Percentiles rank a stretch among this genome's conserved stretches.
These are phyloP conservation scores for Puccinellia tenuiflora DNA, from an alignment of 176 grass and related monocot species.

Conservation along the genomic window DNA sequence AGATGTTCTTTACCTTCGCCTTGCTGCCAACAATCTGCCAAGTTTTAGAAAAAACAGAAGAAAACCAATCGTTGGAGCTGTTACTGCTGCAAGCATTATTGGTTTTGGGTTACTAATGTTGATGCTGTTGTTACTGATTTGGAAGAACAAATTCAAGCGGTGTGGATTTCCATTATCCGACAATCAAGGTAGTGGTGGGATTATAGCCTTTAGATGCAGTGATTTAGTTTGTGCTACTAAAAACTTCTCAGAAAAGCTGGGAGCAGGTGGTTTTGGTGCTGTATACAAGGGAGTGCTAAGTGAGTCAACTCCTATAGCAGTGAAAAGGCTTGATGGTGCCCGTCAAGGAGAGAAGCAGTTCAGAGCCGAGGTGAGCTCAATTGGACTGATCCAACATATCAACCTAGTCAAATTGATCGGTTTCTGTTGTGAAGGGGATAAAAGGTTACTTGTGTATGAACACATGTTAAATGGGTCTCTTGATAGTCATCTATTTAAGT, in stretches of 20 bases:
- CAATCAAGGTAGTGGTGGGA: constrained; percentile 19
- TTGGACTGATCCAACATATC: constrained; percentile 45
- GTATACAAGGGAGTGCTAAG: constrained; percentile 43
- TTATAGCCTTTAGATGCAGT: constrained; percentile 26
- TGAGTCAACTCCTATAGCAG: constrained; percentile 26
- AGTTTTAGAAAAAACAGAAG: constrained; percentile 16
- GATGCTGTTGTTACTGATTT: constrained; percentile 4
- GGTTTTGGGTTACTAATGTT: constrained; percentile 14
- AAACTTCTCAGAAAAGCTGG: constrained; percentile 43
- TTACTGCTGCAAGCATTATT: constrained; percentile 22
- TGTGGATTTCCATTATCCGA: neutral
- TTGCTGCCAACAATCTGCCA: constrained; percentile 31
- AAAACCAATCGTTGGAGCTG: neutral
- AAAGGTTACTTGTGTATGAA: constrained; percentile 44
- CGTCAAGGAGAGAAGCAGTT: constrained; percentile 55
- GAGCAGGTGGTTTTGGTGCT: constrained; percentile 43
- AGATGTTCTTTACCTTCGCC: constrained; percentile 52
- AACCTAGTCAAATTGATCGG: constrained; percentile 47
- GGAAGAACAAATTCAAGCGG: constrained; percentile 16
- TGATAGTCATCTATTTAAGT: constrained; percentile 37
- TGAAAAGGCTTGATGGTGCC: constrained; percentile 39
- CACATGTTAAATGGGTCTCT: constrained; percentile 53
- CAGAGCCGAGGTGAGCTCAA: constrained; percentile 42
- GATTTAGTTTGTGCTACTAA: constrained; percentile 34
- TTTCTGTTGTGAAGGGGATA: constrained; percentile 43